Conservation (phyloP, 75 land plant genomes). For the Sequoiadendron giganteum region DNA sequence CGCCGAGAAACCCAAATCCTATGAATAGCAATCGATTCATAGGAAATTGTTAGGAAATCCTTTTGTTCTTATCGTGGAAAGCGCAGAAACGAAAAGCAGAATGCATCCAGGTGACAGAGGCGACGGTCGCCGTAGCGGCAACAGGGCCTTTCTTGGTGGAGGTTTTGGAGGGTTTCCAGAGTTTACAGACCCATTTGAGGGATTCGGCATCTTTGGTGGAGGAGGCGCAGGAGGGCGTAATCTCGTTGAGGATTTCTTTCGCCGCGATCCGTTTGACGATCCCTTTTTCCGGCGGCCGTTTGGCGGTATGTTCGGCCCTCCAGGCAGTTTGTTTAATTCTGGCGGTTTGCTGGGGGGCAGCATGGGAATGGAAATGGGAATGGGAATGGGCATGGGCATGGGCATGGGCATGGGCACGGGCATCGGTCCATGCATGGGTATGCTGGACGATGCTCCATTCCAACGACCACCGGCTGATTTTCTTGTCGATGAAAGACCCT, state of each 20-base stretch:
- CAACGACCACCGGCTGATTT: not conserved
- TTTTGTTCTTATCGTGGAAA: not conserved
- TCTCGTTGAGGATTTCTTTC: constrained; percentile 9
- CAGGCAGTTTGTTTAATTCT: constrained; percentile 18
- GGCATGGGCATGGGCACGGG: too few species aligned
- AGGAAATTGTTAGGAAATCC: too few species aligned
- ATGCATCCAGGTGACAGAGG: constrained; percentile 8
- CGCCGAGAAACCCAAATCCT: too few species aligned
- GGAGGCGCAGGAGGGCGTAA: not conserved
- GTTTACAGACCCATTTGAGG: not conserved
- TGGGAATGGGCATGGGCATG: not conserved
- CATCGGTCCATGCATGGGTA: too few species aligned
- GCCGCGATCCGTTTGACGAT: constrained; percentile 24
- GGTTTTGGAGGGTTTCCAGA: not conserved
- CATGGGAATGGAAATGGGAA: not conserved
- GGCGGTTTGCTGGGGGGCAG: constrained; percentile 14
- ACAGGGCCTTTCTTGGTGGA: not conserved
- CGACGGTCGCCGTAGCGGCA: not conserved
- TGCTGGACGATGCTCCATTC: not conserved
- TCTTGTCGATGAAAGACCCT: not conserved
- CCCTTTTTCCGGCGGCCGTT: constrained; percentile 35
- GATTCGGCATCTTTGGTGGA: not conserved
- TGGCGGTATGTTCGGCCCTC: constrained; percentile 23
- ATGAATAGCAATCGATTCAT: too few species aligned
- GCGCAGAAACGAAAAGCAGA: not conserved